Conservation (phyloP, 371 early-diverging fungal species). For the Lichtheimia corymbifera region DNA sequence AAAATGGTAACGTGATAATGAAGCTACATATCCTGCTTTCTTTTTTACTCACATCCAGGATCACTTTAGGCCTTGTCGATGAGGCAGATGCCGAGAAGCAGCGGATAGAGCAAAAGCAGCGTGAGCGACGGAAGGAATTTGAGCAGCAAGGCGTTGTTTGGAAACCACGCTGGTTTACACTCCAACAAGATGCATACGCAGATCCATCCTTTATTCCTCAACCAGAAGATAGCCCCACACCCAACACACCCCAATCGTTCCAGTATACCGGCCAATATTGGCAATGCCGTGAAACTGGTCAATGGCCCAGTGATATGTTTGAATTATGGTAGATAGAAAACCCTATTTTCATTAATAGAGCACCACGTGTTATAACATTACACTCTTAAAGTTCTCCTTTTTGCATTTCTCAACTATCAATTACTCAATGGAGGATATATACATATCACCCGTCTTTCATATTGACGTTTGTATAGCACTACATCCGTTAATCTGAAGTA, state of each 20-base stretch:
- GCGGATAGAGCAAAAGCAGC: slow-evolving; percentile 85
- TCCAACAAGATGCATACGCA: slow-evolving; percentile 19
- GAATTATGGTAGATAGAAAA: slow-evolving; percentile 30
- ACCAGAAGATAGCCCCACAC: slow-evolving; percentile 43
- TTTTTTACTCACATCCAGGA: background rate
- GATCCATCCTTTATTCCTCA: slow-evolving; percentile 18
- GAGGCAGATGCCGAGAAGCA: slow-evolving; percentile 86
- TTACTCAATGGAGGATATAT: too few relatives aligned
- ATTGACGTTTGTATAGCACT: too few relatives aligned
- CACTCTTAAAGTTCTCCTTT: too few relatives aligned
- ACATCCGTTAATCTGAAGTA: too few relatives aligned
- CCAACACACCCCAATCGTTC: slow-evolving; percentile 59
- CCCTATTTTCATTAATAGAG: background rate
- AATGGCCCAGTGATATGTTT: slow-evolving; percentile 36
- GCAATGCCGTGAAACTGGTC: slow-evolving; percentile 62
- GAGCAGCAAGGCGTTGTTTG: slow-evolving; percentile 63
- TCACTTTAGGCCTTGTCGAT: slow-evolving; percentile 42
- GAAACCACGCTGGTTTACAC: slow-evolving; percentile 78
- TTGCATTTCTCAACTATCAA: too few relatives aligned
- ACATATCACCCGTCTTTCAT: too few relatives aligned
- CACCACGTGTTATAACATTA: too few relatives aligned
- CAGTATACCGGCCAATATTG: slow-evolving; percentile 82
- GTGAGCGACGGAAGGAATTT: slow-evolving; percentile 70
- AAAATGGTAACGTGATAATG: slow-evolving; percentile 54
- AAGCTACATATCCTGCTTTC: background rate